Percentiles rank a stretch among this genome's conserved stretches.
These are phyloP conservation scores for Dactylorhiza incarnata DNA, from an alignment of 106 monocot species.

Conservation along the genomic window DNA sequence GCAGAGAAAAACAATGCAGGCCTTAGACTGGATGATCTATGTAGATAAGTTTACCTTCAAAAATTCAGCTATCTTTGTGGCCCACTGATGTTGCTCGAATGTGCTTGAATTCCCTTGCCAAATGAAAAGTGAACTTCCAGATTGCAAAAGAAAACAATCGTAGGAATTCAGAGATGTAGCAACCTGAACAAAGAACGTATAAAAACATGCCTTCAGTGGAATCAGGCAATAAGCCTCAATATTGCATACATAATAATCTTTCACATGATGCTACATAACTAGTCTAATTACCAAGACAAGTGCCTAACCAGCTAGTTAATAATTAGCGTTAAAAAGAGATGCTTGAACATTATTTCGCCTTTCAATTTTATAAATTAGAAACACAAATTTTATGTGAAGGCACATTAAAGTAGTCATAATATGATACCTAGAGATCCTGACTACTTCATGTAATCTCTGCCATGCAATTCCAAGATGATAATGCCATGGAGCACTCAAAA, in stretches of 20 bases:
- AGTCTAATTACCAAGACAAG: not conserved
- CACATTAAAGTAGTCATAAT: not conserved
- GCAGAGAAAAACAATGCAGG: not conserved
- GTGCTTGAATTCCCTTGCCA: slow-evolving; percentile 93
- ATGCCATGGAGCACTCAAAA: not conserved
- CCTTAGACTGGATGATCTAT: not conserved
- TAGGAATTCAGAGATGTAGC: slow-evolving; percentile 58
- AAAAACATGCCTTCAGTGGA: not conserved
- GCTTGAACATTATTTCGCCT: not conserved
- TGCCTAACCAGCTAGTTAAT: not conserved
- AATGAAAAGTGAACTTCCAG: slow-evolving; percentile 73
- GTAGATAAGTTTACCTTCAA: slow-evolving; percentile 56
- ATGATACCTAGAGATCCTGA: not conserved
- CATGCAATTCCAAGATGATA: not conserved
- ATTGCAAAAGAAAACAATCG: slow-evolving; percentile 92
- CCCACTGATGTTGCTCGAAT: slow-evolving; percentile 92
- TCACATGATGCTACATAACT: not conserved
- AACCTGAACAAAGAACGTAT: slow-evolving; percentile 28
- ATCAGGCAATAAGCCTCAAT: slow-evolving; percentile 2
- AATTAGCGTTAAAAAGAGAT: not conserved
- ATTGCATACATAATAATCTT: not conserved
- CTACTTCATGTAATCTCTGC: too few relatives aligned
- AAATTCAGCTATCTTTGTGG: slow-evolving; percentile 76
- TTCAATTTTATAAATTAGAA: not conserved
- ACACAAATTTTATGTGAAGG: not conserved